These are phyloP conservation scores for Quercus mongolica DNA, from an alignment of 306 rosid species.

Conservation along the genomic window DNA sequence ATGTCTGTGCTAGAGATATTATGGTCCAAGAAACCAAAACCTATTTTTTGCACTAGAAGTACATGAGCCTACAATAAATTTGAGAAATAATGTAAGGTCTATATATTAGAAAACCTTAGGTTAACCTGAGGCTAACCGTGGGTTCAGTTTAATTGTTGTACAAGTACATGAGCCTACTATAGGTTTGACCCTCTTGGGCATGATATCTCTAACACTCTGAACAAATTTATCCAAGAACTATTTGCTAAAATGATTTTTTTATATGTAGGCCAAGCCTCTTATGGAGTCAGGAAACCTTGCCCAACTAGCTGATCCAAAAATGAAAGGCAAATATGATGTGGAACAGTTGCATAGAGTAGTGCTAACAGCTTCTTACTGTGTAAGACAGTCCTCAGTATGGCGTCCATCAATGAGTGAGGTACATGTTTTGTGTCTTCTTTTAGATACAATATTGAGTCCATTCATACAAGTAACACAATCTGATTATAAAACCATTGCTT, in stretches of 20 bases:
- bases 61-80: too few relatives aligned
- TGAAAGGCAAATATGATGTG: conserved; percentile 63
- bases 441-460: background rate
- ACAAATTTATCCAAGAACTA: background rate
- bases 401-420: conserved; percentile 92
- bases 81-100: too few relatives aligned
- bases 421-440: background rate
- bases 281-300: conserved; percentile 74
- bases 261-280: conserved; percentile 67
- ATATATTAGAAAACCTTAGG: too few relatives aligned
- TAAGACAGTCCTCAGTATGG: conserved; percentile 66
- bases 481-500: background rate
- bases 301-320: conserved; percentile 65
- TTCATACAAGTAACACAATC: background rate
- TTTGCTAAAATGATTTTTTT: background rate
- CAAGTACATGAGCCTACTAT: too few relatives aligned
- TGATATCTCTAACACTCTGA: too few relatives aligned
- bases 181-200: too few relatives aligned
- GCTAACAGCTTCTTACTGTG: conserved; percentile 79
- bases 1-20: background rate
- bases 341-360: conserved; percentile 58
- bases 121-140: too few relatives aligned
- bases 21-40: too few relatives aligned
- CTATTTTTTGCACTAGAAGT: too few relatives aligned
- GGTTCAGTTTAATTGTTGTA: too few relatives aligned